Base-by-base conservation (phyloP, 345 rosid species). In the Gossypium longicalyx region DNA sequence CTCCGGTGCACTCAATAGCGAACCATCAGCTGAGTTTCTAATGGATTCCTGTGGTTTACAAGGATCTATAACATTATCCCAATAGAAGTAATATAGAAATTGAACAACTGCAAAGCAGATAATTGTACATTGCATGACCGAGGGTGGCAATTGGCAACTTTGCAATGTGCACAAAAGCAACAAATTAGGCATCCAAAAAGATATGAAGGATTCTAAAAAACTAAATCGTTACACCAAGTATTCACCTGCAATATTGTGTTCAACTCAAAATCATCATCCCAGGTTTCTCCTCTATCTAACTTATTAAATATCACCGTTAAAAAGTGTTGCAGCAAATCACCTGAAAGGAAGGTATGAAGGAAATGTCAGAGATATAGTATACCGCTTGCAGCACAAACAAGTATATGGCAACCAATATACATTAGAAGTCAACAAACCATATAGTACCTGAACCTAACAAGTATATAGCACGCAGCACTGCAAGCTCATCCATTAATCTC, bases 401-500 rank as follows among this genome's bases (percentile, higher is more conserved):
- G n/a, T 25, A 60, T 12, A 25, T 12, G 45, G 34, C 54, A 49
- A 56, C 19, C 41, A 63, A 38, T 59, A 47, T 8, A 62, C 15
- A 80, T 68, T 51, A 58, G 52, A 73, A 58, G 43, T 74, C 67
- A 78, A 51, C 52, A 76, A 59, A 73, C 79, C 45, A 56, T 29
- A 54, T 57, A 23, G 56, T 79, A 93, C 98, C 99, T 81, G 99
- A 95, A 61, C 99, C 99, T 86, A 95, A 81, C 87, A 95, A 85
- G 90, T 88, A 95, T 70, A 95, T 93, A 77, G 93, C 96, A 78
- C 98, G 98, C 85, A 95, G 77, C 64, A 93, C 89, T n/a, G 94
- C 88, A 78, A 95, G 98, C 84, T 95, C 98, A 69, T 93, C 96
- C 97, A 91, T 91, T 87, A 95, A 77, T 84, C 87, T 88, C 99